Conservation (phyloP, 768 basidiomycete species). For the Erythrobasidium yunnanense region DNA sequence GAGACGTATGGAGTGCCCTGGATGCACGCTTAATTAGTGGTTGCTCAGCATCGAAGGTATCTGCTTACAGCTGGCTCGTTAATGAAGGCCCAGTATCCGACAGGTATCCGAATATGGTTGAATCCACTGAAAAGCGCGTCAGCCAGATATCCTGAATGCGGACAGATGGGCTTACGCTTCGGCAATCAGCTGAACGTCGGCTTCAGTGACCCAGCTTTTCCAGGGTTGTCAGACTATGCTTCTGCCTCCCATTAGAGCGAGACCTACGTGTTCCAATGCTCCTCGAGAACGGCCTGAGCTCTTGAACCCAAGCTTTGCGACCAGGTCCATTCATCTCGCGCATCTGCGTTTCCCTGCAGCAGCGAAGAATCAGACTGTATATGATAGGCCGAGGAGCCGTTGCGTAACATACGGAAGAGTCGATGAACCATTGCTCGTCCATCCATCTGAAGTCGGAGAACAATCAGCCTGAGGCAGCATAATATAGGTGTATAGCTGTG, state of each 20-base stretch:
- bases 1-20: constrained; percentile 33
- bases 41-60: too few relatives aligned
- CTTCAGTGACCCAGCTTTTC: constrained; percentile 44
- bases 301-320: not conserved
- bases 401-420: too few relatives aligned
- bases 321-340: constrained; percentile 26
- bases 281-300: constrained; percentile 34
- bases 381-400: too few relatives aligned
- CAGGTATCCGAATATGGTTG: constrained; percentile 38
- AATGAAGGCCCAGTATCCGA: constrained; percentile 37
- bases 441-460: constrained; percentile 17
- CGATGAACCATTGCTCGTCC: constrained; percentile 21
- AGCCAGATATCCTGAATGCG: too few relatives aligned
- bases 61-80: constrained; percentile 23
- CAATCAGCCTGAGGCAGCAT: not conserved
- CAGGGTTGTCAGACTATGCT: too few relatives aligned
- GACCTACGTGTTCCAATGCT: constrained; percentile 43
- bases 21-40: too few relatives aligned
- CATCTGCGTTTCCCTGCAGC: not conserved
- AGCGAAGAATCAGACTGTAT: too few relatives aligned
- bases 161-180: not conserved
- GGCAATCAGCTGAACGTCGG: constrained; percentile 38
- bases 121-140: constrained; percentile 29
- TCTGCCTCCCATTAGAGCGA: too few relatives aligned
- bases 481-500: not conserved